A percentile compares a stretch with the other conserved stretches of the same genome.
phyloP scores from a whole-genome alignment of 2,329 filamentous ascomycete genomes.

The Fusarium metavorans region DNA sequence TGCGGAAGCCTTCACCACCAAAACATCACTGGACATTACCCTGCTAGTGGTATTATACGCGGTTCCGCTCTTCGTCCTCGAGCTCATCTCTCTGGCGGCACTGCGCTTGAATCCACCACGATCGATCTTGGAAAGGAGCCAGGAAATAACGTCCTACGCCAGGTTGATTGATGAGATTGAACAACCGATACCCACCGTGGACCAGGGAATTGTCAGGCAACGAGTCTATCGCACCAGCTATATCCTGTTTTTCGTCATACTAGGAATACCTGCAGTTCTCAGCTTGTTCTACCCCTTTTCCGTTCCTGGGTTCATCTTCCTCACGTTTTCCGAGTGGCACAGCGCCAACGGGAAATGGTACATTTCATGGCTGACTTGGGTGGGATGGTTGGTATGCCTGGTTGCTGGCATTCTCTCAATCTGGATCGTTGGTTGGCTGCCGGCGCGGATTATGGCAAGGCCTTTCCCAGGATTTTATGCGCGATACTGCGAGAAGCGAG shows the following conservation, averaged over 20 bases:
- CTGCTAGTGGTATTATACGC: neutral
- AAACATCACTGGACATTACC: neutral
- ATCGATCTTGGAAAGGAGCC: neutral
- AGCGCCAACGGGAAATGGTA: neutral
- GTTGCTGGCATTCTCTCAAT: neutral
- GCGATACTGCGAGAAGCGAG: neutral
- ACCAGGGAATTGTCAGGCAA: neutral
- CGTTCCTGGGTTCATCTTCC: neutral
- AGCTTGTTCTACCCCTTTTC: neutral
- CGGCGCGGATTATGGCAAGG: neutral
- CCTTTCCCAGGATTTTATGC: neutral
- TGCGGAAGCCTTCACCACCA: neutral
- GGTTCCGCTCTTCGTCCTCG: neutral
- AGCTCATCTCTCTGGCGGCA: neutral
- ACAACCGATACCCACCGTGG: neutral
- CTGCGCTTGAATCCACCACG: neutral
- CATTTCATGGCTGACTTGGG: neutral
- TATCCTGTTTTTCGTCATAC: neutral
- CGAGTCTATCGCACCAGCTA: neutral
- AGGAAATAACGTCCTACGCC: neutral
- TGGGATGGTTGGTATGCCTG: neutral
- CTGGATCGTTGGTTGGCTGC: neutral
- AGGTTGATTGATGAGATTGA: neutral
- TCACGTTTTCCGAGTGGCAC: neutral
- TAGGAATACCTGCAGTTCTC: neutral